A percentile compares a stretch with the other conserved stretches of the same genome.
Conservation (phyloP, 129 eudicot genomes). For the Saposhnikovia divaricata region DNA sequence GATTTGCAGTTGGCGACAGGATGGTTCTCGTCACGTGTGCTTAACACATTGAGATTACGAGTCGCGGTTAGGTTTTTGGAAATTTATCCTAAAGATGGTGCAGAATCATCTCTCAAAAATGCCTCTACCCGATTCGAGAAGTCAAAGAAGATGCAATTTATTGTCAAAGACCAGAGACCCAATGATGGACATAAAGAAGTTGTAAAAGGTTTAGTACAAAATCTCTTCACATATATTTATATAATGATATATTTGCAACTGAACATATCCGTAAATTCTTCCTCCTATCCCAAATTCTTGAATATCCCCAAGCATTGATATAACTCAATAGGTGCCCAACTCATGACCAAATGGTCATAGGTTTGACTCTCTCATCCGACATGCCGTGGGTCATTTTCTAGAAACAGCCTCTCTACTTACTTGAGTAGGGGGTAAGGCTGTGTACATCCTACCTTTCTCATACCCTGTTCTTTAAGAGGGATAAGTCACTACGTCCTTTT, state of each 20-base stretch:
- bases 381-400: too few species aligned
- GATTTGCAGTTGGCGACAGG: slow-evolving; percentile 59
- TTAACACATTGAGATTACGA: slow-evolving; percentile 44
- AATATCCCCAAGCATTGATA: not conserved
- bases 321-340: not conserved
- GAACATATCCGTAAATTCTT: not conserved
- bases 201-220: slow-evolving; percentile 40
- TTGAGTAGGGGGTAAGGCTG: too few species aligned
- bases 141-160: slow-evolving; percentile 37
- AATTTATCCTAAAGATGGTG: slow-evolving; percentile 56
- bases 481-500: too few species aligned
- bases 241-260: not conserved
- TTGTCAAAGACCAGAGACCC: slow-evolving; percentile 24
- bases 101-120: slow-evolving; percentile 42
- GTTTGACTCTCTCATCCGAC: too few species aligned
- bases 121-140: slow-evolving; percentile 51
- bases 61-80: slow-evolving; percentile 71
- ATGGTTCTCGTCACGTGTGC: slow-evolving; percentile 59
- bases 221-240: not conserved
- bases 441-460: too few species aligned
- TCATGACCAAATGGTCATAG: too few species aligned
- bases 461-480: too few species aligned
- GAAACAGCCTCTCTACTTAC: too few species aligned
- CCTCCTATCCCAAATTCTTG: not conserved
- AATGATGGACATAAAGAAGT: slow-evolving; percentile 31